These are phyloP conservation scores for Diaporthe sp. DNA, from an alignment of 2,329 filamentous ascomycete species.

Conservation along the genomic window DNA sequence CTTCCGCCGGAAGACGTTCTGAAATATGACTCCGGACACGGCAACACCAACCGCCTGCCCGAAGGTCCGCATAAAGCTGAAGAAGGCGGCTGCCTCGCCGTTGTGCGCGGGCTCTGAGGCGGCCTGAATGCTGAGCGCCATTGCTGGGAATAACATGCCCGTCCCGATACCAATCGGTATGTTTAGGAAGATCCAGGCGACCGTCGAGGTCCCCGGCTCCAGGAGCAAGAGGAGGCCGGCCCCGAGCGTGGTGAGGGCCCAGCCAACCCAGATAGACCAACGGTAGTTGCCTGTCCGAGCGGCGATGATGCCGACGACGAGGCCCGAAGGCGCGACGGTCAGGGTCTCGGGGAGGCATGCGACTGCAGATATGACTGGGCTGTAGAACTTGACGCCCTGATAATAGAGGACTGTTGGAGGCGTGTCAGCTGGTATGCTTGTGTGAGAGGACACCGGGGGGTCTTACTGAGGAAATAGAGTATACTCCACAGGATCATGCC, in stretches of 20 bases:
- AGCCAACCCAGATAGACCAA: constrained; percentile 72
- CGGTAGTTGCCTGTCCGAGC: constrained; percentile 71
- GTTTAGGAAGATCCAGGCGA: constrained; percentile 72
- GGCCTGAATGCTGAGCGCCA: constrained; percentile 75
- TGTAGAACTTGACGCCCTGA: constrained; percentile 66
- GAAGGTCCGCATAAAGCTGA: constrained; percentile 75
- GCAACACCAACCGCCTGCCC: constrained; percentile 77
- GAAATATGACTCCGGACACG: constrained; percentile 77
- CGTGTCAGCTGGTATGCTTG: constrained; percentile 24
- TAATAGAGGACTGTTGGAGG: constrained; percentile 56
- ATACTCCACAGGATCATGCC: constrained; percentile 68
- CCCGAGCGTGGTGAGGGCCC: constrained; percentile 70
- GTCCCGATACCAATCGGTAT: constrained; percentile 71
- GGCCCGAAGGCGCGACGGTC: constrained; percentile 72
- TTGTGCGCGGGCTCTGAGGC: constrained; percentile 60
- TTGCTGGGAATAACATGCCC: constrained; percentile 75
- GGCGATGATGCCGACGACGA: constrained; percentile 68
- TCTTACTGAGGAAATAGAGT: constrained; percentile 66
- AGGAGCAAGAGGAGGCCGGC: constrained; percentile 68
- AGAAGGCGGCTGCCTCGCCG: constrained; percentile 74
- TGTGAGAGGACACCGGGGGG: constrained; percentile 45
- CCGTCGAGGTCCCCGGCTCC: constrained; percentile 60
- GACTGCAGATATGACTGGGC: constrained; percentile 67
- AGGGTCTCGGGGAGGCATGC: constrained; percentile 72
- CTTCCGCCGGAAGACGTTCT: constrained; percentile 71